Conservation (phyloP, 192 early-diverging fungal species). For the Mortierella claussenii region DNA sequence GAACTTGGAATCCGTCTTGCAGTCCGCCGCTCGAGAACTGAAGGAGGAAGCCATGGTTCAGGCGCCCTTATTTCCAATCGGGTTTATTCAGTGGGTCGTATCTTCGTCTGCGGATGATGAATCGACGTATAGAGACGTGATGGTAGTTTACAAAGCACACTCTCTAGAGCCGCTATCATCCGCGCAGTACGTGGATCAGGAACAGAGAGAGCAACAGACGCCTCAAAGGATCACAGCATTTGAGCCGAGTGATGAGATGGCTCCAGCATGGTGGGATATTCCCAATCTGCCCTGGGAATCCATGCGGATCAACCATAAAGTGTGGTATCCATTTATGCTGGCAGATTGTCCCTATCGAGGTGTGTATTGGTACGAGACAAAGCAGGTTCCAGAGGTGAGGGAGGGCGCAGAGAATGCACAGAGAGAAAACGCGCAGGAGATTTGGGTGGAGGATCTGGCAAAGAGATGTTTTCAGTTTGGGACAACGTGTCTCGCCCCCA, state of each 20-base stretch:
- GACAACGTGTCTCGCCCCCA: no score
- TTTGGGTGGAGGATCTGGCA: conserved; percentile 31
- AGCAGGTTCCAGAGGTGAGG: neutral
- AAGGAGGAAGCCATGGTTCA: conserved; percentile 30
- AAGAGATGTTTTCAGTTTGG: conserved; percentile 38
- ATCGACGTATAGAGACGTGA: conserved; percentile 21
- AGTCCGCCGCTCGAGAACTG: conserved; percentile 36
- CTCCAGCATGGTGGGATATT: conserved; percentile 38
- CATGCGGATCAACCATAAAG: conserved; percentile 36
- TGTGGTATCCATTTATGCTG: conserved; percentile 43
- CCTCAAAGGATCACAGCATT: conserved; percentile 13
- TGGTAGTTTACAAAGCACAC: conserved; percentile 40
- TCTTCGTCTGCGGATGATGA: neutral
- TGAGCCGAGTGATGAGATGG: conserved; percentile 38
- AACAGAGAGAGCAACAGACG: neutral
- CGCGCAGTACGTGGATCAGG: neutral
- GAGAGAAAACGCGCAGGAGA: conserved; percentile 35
- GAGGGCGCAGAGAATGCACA: conserved; percentile 15
- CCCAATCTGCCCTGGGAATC: conserved; percentile 22
- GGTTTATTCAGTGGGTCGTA: conserved; percentile 43
- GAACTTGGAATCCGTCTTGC: conserved; percentile 12
- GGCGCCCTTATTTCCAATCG: conserved; percentile 30
- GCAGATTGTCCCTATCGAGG: conserved; percentile 29
- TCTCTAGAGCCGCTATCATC: neutral
- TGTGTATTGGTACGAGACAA: conserved; percentile 30